A percentile compares a stretch with the other conserved stretches of the same genome.
phyloP scores from a whole-genome alignment of 192 early-diverging fungal species.

The Coemansia furcata region DNA sequence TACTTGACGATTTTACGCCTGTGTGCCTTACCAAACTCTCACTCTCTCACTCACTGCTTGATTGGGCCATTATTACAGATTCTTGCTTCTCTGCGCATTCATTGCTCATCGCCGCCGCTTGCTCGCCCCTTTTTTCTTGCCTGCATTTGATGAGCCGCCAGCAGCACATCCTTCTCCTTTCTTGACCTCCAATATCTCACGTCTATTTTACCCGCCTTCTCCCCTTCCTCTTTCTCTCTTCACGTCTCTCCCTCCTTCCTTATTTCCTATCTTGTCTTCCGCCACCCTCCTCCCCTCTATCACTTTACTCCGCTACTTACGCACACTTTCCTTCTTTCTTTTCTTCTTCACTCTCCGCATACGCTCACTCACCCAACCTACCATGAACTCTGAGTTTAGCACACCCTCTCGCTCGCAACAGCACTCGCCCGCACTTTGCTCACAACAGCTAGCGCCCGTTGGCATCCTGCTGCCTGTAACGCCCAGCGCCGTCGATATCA shows the following conservation, averaged over 20 bases:
- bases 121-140: neutral
- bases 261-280: neutral
- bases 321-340: constrained; percentile 8
- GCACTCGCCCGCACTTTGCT: constrained; percentile 39
- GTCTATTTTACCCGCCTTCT: neutral
- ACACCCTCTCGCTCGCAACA: constrained; percentile 50
- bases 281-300: constrained; percentile 1
- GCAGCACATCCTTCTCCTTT: neutral
- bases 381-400: constrained; percentile 53
- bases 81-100: neutral
- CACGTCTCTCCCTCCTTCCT: constrained; percentile 4
- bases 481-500: constrained; percentile 34
- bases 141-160: constrained; percentile 15
- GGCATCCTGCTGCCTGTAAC: constrained; percentile 28
- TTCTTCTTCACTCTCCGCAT: constrained; percentile 19
- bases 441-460: constrained; percentile 23
- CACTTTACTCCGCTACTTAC: constrained; percentile 11
- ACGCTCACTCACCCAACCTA: neutral
- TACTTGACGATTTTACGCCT: neutral
- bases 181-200: neutral
- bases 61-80: neutral
- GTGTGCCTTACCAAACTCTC: constrained; percentile 4
- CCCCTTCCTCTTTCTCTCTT: neutral
- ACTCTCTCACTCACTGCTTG: neutral
- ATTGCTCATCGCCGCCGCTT: constrained; percentile 3